A percentile compares a stretch with the other conserved stretches of the same genome.
These are phyloP conservation scores for Suillus lakei DNA, from an alignment of 768 basidiomycete genomes.

Conservation along the genomic window DNA sequence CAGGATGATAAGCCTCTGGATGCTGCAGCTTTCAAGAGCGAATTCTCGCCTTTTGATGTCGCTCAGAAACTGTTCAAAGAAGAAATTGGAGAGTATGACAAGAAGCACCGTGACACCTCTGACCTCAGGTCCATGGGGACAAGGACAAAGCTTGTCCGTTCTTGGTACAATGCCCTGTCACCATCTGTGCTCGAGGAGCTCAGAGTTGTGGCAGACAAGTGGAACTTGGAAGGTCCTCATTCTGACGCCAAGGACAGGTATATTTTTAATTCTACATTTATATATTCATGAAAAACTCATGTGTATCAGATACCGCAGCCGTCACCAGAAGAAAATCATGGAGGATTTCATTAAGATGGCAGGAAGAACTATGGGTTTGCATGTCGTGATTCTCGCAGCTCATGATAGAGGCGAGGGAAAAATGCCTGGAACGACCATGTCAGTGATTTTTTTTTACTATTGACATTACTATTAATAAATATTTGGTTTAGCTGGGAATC, in stretches of 20 bases:
- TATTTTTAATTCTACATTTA: background rate
- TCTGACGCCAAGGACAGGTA: background rate
- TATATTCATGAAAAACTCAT: background rate
- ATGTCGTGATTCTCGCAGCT: background rate
- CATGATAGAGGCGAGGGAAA: background rate
- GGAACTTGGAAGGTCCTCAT: background rate
- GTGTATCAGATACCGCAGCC: background rate
- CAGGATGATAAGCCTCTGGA: background rate
- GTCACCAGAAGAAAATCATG: background rate
- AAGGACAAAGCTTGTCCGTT: background rate
- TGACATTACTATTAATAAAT: background rate
- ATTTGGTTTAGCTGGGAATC: background rate
- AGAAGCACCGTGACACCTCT: background rate
- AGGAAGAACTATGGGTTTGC: background rate
- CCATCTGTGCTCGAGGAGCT: background rate
- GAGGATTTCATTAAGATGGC: background rate
- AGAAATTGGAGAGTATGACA: background rate
- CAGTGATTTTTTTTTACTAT: background rate
- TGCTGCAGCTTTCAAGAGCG: background rate
- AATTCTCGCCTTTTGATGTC: background rate
- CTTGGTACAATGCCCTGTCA: background rate
- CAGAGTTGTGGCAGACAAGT: background rate
- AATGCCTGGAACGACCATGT: background rate
- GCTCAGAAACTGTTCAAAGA: background rate
- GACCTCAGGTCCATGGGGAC: background rate